These are phyloP conservation scores for Luffa acutangula DNA, from an alignment of 306 rosid species.

Conservation along the genomic window DNA sequence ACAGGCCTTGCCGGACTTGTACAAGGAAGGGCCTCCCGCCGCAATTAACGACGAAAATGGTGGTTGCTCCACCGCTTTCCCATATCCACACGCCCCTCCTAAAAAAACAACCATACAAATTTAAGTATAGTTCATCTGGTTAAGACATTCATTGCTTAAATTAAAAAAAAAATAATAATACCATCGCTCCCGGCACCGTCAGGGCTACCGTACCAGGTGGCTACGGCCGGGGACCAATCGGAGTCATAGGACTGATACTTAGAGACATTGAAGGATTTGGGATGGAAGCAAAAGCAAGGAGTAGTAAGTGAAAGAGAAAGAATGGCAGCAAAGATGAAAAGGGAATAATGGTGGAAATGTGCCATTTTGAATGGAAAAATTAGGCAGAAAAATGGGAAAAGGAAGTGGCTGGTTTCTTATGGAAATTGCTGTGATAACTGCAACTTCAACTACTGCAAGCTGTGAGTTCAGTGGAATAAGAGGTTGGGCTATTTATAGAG, in stretches of 20 bases:
- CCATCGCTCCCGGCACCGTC: slow-evolving; percentile 13
- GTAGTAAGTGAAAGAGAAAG: background rate
- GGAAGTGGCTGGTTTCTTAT: background rate
- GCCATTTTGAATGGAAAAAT: background rate
- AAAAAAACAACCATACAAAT: too few species aligned
- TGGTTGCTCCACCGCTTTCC: slow-evolving; percentile 31
- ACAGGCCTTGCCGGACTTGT: slow-evolving; percentile 51
- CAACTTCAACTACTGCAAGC: background rate
- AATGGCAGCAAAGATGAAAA: background rate
- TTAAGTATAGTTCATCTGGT: too few species aligned
- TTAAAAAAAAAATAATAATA: background rate
- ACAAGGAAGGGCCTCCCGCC: slow-evolving; percentile 59
- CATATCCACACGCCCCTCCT: slow-evolving; percentile 60
- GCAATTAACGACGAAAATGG: slow-evolving; percentile 53
- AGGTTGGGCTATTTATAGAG: background rate
- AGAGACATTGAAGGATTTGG: background rate
- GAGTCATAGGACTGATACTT: background rate
- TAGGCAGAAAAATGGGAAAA: too few species aligned
- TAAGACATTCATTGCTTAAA: too few species aligned
- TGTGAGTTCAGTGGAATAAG: background rate
- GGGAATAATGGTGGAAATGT: background rate
- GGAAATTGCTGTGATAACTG: too few species aligned
- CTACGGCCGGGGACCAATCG: slow-evolving; percentile 10
- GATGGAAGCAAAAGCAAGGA: slow-evolving; percentile 6
- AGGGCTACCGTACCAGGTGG: slow-evolving; percentile 14